Evolutionary conservation across 768 basidiomycete species (phyloP), one percentile per base, ranked within the genome.

Genomic region (Chalciporus piperatus): DNA sequence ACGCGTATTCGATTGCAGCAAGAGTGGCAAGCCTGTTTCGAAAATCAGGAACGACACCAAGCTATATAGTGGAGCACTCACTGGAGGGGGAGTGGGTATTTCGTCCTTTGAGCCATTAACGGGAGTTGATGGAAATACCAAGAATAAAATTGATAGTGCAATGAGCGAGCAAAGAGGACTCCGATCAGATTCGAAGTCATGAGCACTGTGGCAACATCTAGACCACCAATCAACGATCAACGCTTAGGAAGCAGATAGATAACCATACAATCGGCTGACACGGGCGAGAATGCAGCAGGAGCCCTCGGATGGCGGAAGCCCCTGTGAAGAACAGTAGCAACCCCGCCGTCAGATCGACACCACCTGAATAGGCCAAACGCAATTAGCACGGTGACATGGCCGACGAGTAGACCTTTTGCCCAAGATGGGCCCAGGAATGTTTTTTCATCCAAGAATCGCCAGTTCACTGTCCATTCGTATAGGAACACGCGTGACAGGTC

Each of bases 391-490:
- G 70, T 68, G 11, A 81, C 65, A 63, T 98, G 95, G 6, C 80
- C 83, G 13, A 79, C 53, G 16, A 98, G 72, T 14, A 99, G 74
- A 1, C 73, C 70, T 38, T 66, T 72, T 1, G 89, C 83, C 72
- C 87, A 88, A 40, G 62, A 65, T 3, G 70, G 66, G 53, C 83
- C 85, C 42, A 91, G 70, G 71, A 98, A 98, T 6, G 74, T 74
- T n/a, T 80, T 73, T 65, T 94, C 89, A 23, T 78, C 73, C 3
- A 99, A 56, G 62, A 96, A 87, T 41, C 93, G 81, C 97, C 97
- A 99, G 65, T 98, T 99, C 50, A 98, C 94, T 0, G 96, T 98
- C 96, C 96, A 99, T 65, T 90, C 85, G 69, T 89, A 97, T 27
- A 97, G 70, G 72, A 99, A 99, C 8, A 85, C 78, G 13, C 97